Evolutionary conservation across 192 early-diverging fungal species (phyloP).

Genomic region (Coemansia sp.): DNA sequence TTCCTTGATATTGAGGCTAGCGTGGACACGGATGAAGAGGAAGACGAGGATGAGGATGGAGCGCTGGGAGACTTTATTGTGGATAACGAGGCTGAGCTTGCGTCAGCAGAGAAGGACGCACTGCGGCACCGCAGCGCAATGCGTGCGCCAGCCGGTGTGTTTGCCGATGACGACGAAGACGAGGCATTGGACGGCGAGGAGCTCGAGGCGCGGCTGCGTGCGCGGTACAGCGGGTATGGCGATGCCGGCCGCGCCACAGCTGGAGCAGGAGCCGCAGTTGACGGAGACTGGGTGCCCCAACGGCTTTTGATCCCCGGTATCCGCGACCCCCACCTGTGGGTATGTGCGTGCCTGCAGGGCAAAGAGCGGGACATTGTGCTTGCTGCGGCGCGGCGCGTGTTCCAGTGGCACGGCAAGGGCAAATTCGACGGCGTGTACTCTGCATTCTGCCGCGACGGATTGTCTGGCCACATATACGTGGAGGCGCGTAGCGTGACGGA

Average conservation of each 20-base stretch:
- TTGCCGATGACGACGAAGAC: constrained; percentile 64
- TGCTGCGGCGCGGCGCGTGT: constrained; percentile 73
- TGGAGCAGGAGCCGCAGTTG: constrained; percentile 58
- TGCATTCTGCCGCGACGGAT: constrained; percentile 78
- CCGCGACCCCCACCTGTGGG: constrained; percentile 90
- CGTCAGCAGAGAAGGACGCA: constrained; percentile 60
- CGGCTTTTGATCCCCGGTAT: constrained; percentile 81
- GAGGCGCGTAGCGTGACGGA: constrained; percentile 80
- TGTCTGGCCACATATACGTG: constrained; percentile 91
- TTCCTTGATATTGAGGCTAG: constrained; percentile 76
- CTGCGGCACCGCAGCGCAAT: constrained; percentile 56
- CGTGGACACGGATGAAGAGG: constrained; percentile 79
- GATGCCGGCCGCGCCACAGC: constrained; percentile 46
- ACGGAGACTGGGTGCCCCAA: constrained; percentile 65
- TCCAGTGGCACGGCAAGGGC: constrained; percentile 66
- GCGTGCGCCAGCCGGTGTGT: constrained; percentile 63
- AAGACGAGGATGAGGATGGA: constrained; percentile 74
- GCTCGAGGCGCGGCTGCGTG: constrained; percentile 72
- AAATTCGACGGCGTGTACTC: constrained; percentile 76
- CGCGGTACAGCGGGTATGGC: constrained; percentile 72
- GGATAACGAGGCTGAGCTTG: constrained; percentile 71
- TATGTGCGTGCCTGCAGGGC: constrained; percentile 82
- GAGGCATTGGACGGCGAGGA: constrained; percentile 84
- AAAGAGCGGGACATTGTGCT: constrained; percentile 89
- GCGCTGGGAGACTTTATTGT: constrained; percentile 62